Evolutionary conservation across 2,329 filamentous ascomycete species (phyloP).

Genomic region (Colletotrichum trifolii): DNA sequence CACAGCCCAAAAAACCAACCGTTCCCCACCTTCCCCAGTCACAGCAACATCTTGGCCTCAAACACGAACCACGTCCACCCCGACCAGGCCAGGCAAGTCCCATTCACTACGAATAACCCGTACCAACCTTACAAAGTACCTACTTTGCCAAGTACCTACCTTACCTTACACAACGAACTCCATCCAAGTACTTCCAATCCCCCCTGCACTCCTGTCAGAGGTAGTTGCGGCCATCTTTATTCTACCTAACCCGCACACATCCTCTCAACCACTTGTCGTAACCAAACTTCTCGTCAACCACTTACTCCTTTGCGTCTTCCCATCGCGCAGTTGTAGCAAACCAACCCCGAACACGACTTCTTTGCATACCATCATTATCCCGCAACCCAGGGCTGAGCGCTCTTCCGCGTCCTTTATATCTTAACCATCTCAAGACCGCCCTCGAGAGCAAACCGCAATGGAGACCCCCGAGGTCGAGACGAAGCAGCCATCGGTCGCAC

Average conservation of each 20-base stretch:
- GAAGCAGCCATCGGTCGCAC: slow-evolving; percentile 34
- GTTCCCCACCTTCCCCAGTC: slow-evolving; percentile 25
- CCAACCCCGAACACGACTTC: no score
- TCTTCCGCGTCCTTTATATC: no score
- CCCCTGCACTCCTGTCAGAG: slow-evolving; percentile 5
- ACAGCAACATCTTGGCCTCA: slow-evolving; percentile 32
- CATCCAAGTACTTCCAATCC: not conserved
- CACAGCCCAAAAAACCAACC: not conserved
- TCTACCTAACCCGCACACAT: slow-evolving; percentile 16
- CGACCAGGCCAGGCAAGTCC: not conserved
- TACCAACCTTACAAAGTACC: slow-evolving; percentile 5
- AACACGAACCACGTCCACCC: slow-evolving; percentile 33
- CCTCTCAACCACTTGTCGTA: slow-evolving; percentile 1
- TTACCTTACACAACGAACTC: not conserved
- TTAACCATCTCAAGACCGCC: not conserved
- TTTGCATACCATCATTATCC: no score
- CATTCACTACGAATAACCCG: not conserved
- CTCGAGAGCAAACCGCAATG: slow-evolving; percentile 18
- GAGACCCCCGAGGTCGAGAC: slow-evolving; percentile 33
- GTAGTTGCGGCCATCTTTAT: not conserved
- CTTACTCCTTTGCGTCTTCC: no score
- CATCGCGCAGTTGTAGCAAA: no score
- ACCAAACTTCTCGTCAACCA: not conserved
- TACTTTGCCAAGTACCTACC: not conserved
- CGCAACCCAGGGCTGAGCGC: no score